Evolutionary conservation across 1,139 yeast genomes (phyloP), one percentile per base, ranked within the genome.

Genomic region (Spathaspora jeffriesii): DNA sequence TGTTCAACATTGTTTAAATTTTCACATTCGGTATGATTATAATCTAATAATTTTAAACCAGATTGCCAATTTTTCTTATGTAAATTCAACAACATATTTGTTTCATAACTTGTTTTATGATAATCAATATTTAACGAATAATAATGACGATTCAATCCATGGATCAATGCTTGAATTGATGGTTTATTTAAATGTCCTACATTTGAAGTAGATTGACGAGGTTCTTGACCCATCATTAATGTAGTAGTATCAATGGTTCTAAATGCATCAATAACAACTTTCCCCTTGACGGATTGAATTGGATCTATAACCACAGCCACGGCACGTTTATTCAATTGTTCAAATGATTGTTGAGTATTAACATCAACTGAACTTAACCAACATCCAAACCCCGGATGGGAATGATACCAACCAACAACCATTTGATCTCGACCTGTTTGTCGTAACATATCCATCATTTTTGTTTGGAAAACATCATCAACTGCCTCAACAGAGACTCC

Each of bases 351-450:
- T 63, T 93, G 99, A 2, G 99, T 93, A 65, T 91, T 91, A 50
- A 95, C 96, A 79, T 93, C 99, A 38, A 93, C 98, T 21, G 95
- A 85, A 7, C 97, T 91, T 59, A 93, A 79, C 98, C 99, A 93
- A 73, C 99, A 93, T n/a, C 99, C 99, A 65, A 92, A 93, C 18
- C 99, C 99, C 2, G 99, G 99, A 70, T 93, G 99, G 23, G 98
- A 92, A 65, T 93, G 99, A 73, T 95, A 95, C 99, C 98, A 92
- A 39, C 98, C 98, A 43, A 92, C 98, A 55, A 95, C 99, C 90
- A 90, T 91, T 67, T 92, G 96, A 70, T 90, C 98, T 68, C 98
- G 82, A 21, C 99, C 99, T 1, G 99, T 95, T 67, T 95, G 99
- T 69, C 90, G 85, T 61, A 95, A 81, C 99, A 95, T 93, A 63